Conservation (phyloP, 371 early-diverging fungal genomes). For the Apophysomyces trapeziformis region DNA sequence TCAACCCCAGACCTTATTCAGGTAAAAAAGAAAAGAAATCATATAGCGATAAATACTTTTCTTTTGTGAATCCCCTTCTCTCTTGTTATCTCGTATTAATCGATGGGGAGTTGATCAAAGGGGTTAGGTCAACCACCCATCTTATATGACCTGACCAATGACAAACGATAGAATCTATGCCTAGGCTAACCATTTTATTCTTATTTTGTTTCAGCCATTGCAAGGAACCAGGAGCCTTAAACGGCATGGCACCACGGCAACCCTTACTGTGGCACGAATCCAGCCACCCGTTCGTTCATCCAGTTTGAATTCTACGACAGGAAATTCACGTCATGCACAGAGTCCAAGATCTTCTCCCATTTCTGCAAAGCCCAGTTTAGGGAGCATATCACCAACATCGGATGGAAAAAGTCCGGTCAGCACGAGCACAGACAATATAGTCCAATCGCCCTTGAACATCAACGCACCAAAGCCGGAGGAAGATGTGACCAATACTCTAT, state of each 20-base stretch:
- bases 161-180: not conserved
- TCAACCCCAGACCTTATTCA: conserved; percentile 11
- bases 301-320: conserved; percentile 12
- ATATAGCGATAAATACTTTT: too few relatives aligned
- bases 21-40: too few relatives aligned
- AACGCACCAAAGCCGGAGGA: conserved; percentile 9
- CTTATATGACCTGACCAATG: not conserved
- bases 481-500: conserved; percentile 21
- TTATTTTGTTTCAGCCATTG: not conserved
- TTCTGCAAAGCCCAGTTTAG: not conserved
- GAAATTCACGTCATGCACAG: not conserved
- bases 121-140: too few relatives aligned
- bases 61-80: too few relatives aligned
- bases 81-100: too few relatives aligned
- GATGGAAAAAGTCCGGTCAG: conserved; percentile 8
- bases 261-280: conserved; percentile 1
- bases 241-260: conserved; percentile 11
- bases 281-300: conserved; percentile 22
- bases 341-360: not conserved
- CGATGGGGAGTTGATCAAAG: not conserved
- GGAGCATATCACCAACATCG: not conserved
- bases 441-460: not conserved
- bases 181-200: not conserved
- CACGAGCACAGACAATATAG: not conserved
- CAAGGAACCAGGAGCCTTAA: not conserved